phyloP scores from a whole-genome alignment of 2,329 filamentous ascomycete species.

The Camptophora hylomeconis region DNA sequence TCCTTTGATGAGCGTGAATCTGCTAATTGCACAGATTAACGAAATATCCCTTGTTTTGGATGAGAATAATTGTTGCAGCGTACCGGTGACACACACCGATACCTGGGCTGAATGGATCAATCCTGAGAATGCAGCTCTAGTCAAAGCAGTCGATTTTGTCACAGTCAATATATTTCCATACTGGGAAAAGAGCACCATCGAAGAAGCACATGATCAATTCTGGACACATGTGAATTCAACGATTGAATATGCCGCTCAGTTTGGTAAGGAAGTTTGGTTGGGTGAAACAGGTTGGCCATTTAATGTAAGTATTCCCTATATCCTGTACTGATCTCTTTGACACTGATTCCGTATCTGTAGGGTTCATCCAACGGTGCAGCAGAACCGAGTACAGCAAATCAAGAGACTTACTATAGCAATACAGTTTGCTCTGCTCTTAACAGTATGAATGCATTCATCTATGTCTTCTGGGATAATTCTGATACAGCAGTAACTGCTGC shows the following conservation, averaged over 20 bases:
- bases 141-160: slow-evolving; percentile 1
- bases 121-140: neutral
- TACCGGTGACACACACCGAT: slow-evolving; percentile 4
- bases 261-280: slow-evolving; percentile 6
- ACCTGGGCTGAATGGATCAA: slow-evolving; percentile 3
- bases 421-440: too few relatives aligned
- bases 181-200: slow-evolving; percentile 2
- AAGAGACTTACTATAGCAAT: too few relatives aligned
- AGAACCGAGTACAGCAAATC: too few relatives aligned
- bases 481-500: too few relatives aligned
- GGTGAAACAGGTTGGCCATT: slow-evolving; percentile 7
- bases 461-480: too few relatives aligned
- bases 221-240: neutral
- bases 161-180: slow-evolving; percentile 4
- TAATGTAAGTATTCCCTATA: too few relatives aligned
- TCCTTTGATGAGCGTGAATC: neutral
- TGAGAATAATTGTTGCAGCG: slow-evolving; percentile 1
- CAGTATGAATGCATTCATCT: too few relatives aligned
- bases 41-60: neutral
- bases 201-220: neutral
- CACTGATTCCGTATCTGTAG: too few relatives aligned
- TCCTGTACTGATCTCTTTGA: too few relatives aligned
- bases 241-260: neutral
- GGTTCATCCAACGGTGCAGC: too few relatives aligned
- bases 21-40: slow-evolving; percentile 3